These are phyloP conservation scores for Brachypodium distachyon DNA, from an alignment of 202 grass and related monocot genomes.

Conservation along the genomic window DNA sequence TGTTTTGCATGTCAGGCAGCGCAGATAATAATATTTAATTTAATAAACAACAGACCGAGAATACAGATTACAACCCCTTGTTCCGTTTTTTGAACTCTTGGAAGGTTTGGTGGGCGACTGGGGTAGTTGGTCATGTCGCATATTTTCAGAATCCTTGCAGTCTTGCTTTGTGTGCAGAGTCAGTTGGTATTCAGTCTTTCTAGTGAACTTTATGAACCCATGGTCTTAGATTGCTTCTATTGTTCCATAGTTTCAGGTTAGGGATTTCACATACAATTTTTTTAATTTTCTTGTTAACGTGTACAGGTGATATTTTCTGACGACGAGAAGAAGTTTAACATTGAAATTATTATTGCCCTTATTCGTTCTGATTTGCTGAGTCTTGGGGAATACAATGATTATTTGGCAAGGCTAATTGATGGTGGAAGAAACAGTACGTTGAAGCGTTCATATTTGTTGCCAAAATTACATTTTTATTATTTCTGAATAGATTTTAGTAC, in stretches of 20 bases:
- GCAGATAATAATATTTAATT: not conserved
- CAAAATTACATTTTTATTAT: too few species aligned
- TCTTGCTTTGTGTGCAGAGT: not conserved
- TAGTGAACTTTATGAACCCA: not conserved
- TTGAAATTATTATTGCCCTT: constrained; percentile 60
- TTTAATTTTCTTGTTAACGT: not conserved
- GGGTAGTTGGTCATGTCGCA: not conserved
- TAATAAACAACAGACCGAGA: not conserved
- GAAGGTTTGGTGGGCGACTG: not conserved
- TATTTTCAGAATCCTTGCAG: not conserved
- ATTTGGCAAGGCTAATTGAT: constrained; percentile 82
- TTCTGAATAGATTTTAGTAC: too few species aligned
- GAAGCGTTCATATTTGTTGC: not conserved
- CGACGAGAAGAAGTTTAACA: constrained; percentile 76
- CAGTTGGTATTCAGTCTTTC: not conserved
- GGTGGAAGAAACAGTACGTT: constrained; percentile 78
- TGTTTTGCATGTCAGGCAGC: not conserved
- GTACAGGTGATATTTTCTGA: constrained; percentile 72
- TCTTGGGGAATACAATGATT: constrained; percentile 70
- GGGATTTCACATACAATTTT: not conserved
- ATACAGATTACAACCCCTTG: not conserved
- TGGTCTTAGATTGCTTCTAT: not conserved
- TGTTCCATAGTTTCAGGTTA: constrained; percentile 2
- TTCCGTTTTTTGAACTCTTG: not conserved
- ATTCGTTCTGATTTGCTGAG: constrained; percentile 78